phyloP scores from a whole-genome alignment of 2,329 filamentous ascomycete species.

The Paecilomyces fulvus region DNA sequence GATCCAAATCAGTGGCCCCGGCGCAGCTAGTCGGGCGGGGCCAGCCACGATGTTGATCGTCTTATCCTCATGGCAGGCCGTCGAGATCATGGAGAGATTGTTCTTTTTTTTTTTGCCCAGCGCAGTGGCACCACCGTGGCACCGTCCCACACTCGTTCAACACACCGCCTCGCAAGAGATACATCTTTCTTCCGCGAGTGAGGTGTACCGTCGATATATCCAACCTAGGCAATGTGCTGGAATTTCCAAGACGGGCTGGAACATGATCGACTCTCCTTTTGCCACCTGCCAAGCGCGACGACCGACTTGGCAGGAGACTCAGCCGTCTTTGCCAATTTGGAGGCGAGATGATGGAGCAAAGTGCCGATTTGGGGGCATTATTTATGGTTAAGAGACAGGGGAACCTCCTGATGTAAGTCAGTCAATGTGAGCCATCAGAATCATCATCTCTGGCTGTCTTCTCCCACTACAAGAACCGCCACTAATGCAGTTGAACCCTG shows the following conservation, averaged over 20 bases:
- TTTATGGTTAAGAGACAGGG: neutral
- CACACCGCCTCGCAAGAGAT: neutral
- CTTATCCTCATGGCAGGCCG: neutral
- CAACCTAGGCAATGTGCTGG: neutral
- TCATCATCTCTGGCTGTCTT: neutral
- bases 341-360: neutral
- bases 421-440: neutral
- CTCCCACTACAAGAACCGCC: neutral
- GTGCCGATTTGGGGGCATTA: too few relatives aligned
- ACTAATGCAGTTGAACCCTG: too few relatives aligned
- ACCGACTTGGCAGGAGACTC: neutral
- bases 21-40: neutral
- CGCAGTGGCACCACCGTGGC: neutral
- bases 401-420: neutral
- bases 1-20: too few relatives aligned
- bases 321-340: neutral
- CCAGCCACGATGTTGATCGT: neutral
- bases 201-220: neutral
- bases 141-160: neutral
- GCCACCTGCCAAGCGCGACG: neutral
- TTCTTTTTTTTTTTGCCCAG: neutral
- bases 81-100: neutral
- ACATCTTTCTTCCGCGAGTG: neutral
- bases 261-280: neutral
- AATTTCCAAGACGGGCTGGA: neutral